Evolutionary conservation across 345 rosid species (phyloP).

Genomic region (Adansonia digitata): DNA sequence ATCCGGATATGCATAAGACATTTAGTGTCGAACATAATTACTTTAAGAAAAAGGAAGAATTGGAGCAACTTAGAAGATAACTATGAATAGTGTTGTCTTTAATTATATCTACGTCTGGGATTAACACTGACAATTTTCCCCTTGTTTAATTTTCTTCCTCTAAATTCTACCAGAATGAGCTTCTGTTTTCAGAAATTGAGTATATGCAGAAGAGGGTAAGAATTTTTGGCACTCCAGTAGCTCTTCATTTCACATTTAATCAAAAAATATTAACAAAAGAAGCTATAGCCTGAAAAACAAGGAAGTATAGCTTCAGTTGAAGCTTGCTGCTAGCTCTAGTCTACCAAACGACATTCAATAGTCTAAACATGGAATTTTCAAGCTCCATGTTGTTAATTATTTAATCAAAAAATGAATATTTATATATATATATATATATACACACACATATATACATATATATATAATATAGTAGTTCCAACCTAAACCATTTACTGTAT

Average conservation of each 20-base stretch:
- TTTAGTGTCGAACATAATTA: no score
- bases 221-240: not conserved
- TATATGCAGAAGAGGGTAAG: slow-evolving; percentile 92
- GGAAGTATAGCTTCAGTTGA: no score
- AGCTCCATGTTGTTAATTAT: not conserved
- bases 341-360: no score
- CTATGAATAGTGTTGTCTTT: no score
- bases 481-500: not conserved
- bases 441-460: no score
- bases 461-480: not conserved
- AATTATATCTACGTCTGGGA: no score
- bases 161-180: slow-evolving; percentile 57
- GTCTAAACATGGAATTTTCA: not conserved
- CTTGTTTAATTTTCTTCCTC: not conserved
- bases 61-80: no score
- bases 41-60: no score
- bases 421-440: no score
- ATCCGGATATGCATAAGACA: no score
- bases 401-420: not conserved
- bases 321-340: not conserved
- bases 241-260: not conserved
- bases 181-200: slow-evolving; percentile 79
- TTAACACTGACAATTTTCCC: slow-evolving; percentile 5
- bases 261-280: not conserved
- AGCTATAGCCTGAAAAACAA: no score